Base-by-base conservation (phyloP, 371 early-diverging fungal species). In the Dichotomocladium elegans region DNA sequence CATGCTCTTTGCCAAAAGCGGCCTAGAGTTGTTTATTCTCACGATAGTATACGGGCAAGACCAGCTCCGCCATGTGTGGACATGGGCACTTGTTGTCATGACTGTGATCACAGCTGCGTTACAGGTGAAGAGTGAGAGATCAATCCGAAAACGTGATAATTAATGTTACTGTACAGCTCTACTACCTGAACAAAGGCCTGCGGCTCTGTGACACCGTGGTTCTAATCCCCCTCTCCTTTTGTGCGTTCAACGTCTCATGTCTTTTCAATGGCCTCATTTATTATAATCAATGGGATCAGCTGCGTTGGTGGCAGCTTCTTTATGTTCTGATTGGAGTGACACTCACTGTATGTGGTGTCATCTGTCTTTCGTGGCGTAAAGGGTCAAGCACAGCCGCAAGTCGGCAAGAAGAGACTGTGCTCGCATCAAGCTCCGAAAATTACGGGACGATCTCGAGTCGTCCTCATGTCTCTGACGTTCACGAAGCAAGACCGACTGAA, bases 251-350 rank as follows among this genome's bases (percentile, higher is more conserved):
- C 51, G 75, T 90, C 21, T 86, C 89, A 4, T 85, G 88, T 19
- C 71, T 91, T 26, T 77, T 89, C 57, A 91, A 88, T 59, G 90
- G 91, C 3, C 63, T 91, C 21, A 85, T 90, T 9, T 91, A 91
- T 57, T 91, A 87, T 60, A 72, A 90, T 68, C 92, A 90, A 72
- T 76, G 90, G 79, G 72, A 74, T 4, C 69, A 79, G 21, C 63
- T 91, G 25, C 59, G 58, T 25, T 76, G 85, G 73, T 80, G 77
- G 68, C 88, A 88, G 54, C 59, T 88, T 10, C 42, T 83, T 6
- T 62, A 83, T 47, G 86, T 89, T 19, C 71, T 87, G 31, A 41
- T 84, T 10, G 91, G 91, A 19, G 81, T 87, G 34, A 35, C 69
- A 11, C 52, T 86, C 25, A 72, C 88, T 6, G 69, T 83, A 2